Evolutionary conservation across 2,329 filamentous ascomycete species (phyloP).

Genomic region (Colletotrichum sp.): DNA sequence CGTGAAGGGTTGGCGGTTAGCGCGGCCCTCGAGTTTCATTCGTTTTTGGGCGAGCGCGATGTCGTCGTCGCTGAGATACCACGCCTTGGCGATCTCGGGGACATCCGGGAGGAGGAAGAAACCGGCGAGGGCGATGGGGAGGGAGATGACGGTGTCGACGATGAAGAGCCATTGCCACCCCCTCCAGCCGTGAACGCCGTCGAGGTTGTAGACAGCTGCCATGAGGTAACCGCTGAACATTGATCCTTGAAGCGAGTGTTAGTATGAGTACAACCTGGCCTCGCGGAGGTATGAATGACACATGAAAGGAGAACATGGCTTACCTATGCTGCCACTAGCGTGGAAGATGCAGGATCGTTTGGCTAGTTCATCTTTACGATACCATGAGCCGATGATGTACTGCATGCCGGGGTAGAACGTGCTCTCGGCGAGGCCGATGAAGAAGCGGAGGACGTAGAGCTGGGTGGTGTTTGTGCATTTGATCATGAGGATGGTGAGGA

Average conservation of each 20-base stretch:
- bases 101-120: constrained; percentile 27
- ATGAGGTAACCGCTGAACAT: constrained; percentile 39
- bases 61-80: constrained; percentile 36
- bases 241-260: no score
- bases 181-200: constrained; percentile 34
- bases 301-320: no score
- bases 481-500: constrained; percentile 35
- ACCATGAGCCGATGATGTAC: constrained; percentile 34
- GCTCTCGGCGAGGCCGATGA: constrained; percentile 34
- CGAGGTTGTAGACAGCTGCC: constrained; percentile 39
- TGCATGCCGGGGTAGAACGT: constrained; percentile 28
- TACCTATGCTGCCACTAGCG: constrained; percentile 26
- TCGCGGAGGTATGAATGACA: no score
- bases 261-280: no score
- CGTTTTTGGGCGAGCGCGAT: constrained; percentile 42
- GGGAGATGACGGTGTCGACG: constrained; percentile 36
- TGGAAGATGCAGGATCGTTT: constrained; percentile 33
- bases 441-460: constrained; percentile 32
- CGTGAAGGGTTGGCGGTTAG: constrained; percentile 43
- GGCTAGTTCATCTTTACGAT: constrained; percentile 30
- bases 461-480: constrained; percentile 39
- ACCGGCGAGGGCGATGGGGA: constrained; percentile 27
- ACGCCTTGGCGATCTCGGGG: constrained; percentile 21
- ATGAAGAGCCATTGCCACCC: constrained; percentile 46
- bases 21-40: constrained; percentile 50